Evolutionary conservation across 2,329 filamentous ascomycete species (phyloP).

Genomic region (Aspergillus uvarum): DNA sequence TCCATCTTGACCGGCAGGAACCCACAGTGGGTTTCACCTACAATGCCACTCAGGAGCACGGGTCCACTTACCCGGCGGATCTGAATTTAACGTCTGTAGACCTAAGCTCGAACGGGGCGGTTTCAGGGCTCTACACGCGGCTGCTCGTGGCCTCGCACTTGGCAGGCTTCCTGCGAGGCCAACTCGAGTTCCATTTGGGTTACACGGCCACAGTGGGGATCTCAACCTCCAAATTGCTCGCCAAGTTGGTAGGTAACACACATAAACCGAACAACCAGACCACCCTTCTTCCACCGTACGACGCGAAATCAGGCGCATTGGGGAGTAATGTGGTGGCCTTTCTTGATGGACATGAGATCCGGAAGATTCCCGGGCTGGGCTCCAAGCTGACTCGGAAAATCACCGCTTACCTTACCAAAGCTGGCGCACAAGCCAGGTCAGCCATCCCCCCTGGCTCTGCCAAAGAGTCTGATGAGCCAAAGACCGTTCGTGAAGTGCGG

Average conservation of each 20-base stretch:
- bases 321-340: conserved; percentile 63
- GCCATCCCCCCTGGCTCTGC: neutral
- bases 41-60: conserved; percentile 67
- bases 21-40: conserved; percentile 79
- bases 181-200: conserved; percentile 72
- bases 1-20: conserved; percentile 70
- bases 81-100: conserved; percentile 6
- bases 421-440: neutral
- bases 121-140: conserved; percentile 52
- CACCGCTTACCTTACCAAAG: conserved; percentile 26
- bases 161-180: conserved; percentile 68
- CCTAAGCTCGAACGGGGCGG: conserved; percentile 23
- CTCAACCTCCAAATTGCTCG: conserved; percentile 80
- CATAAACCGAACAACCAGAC: conserved; percentile 90
- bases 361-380: conserved; percentile 82
- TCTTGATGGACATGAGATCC: conserved; percentile 72
- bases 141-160: conserved; percentile 79
- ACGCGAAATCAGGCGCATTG: conserved; percentile 23
- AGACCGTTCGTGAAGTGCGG: conserved; percentile 65
- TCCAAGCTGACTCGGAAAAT: conserved; percentile 72
- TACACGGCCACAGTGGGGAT: conserved; percentile 88
- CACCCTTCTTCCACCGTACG: conserved; percentile 68
- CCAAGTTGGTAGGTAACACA: conserved; percentile 78
- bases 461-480: conserved; percentile 52
- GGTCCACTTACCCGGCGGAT: conserved; percentile 57